Evolutionary conservation across 352 stramenopile species (phyloP).

Genomic region (Globisporangium uncinulatum): DNA sequence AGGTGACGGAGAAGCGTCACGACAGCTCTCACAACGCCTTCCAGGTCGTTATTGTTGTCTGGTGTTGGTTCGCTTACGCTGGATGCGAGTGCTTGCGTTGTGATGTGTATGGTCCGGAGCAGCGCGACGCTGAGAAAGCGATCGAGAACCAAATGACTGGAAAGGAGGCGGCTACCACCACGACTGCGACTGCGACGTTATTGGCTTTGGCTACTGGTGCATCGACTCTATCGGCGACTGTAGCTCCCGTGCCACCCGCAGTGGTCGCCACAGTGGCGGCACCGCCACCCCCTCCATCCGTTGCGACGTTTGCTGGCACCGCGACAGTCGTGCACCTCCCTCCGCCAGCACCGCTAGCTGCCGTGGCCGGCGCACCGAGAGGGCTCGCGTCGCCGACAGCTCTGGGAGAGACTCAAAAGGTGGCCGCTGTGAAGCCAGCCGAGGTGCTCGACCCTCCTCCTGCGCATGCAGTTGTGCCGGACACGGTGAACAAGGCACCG

Average conservation of each 20-base stretch:
- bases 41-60: not conserved
- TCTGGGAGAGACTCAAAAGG: constrained; percentile 22
- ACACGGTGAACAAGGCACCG: not conserved
- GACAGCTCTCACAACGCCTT: too few relatives aligned
- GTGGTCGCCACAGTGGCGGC: not conserved
- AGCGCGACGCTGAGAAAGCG: constrained; percentile 21
- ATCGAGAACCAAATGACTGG: constrained; percentile 7
- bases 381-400: not conserved
- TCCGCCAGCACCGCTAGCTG: constrained; percentile 1
- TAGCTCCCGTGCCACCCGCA: not conserved
- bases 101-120: too few relatives aligned
- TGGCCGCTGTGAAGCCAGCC: constrained; percentile 20
- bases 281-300: constrained; percentile 11
- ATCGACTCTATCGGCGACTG: too few relatives aligned
- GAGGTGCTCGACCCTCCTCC: constrained; percentile 16
- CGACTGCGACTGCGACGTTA: not conserved
- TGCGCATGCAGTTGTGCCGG: not conserved
- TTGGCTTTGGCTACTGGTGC: too few relatives aligned
- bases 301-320: constrained; percentile 11
- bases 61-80: too few relatives aligned
- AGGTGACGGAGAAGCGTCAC: too few relatives aligned
- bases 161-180: not conserved
- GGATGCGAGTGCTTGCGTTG: too few relatives aligned
- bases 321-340: constrained; percentile 6
- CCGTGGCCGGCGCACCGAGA: not conserved